Conservation (phyloP, 352 stramenopile genomes). For the Phytophthora citricola region DNA sequence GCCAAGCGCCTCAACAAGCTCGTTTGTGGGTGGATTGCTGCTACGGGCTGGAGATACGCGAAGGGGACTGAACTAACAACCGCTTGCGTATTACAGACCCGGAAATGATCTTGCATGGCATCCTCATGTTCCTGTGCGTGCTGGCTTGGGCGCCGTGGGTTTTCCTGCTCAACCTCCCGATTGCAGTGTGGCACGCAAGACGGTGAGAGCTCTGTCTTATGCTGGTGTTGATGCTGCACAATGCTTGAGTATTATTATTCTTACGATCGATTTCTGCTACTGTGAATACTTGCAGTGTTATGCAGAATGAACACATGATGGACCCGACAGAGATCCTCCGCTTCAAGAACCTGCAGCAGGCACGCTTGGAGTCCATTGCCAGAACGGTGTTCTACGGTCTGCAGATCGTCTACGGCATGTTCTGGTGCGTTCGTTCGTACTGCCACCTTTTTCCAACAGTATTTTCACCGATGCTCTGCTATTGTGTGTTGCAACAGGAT, state of each 20-base stretch:
- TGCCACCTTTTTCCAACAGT: background rate
- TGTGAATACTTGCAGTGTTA: slow-evolving; percentile 43
- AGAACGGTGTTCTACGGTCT: slow-evolving; percentile 90
- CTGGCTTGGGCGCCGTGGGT: slow-evolving; percentile 80
- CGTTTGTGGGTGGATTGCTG: slow-evolving; percentile 56
- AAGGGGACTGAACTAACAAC: too few species aligned
- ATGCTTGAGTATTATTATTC: too few species aligned
- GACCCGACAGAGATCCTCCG: slow-evolving; percentile 89
- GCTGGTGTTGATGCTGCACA: background rate
- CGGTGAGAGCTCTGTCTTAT: slow-evolving; percentile 45
- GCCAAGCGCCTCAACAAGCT: slow-evolving; percentile 86
- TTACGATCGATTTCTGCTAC: background rate
- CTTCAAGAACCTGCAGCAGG: slow-evolving; percentile 86
- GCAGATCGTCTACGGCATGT: slow-evolving; percentile 92
- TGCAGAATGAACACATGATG: slow-evolving; percentile 84
- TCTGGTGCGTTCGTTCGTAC: slow-evolving; percentile 59
- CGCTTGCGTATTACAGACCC: slow-evolving; percentile 45
- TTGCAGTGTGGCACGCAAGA: slow-evolving; percentile 76
- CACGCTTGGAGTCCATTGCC: slow-evolving; percentile 79
- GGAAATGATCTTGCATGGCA: slow-evolving; percentile 81
- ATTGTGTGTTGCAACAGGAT: slow-evolving; percentile 56
- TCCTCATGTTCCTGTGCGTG: slow-evolving; percentile 80
- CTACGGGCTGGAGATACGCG: background rate
- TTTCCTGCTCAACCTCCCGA: slow-evolving; percentile 81
- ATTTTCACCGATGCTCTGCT: slow-evolving; percentile 4